These are phyloP conservation scores for Phaeodactylum tricornutum DNA, from an alignment of 108 stramenopile genomes.

Conservation along the genomic window DNA sequence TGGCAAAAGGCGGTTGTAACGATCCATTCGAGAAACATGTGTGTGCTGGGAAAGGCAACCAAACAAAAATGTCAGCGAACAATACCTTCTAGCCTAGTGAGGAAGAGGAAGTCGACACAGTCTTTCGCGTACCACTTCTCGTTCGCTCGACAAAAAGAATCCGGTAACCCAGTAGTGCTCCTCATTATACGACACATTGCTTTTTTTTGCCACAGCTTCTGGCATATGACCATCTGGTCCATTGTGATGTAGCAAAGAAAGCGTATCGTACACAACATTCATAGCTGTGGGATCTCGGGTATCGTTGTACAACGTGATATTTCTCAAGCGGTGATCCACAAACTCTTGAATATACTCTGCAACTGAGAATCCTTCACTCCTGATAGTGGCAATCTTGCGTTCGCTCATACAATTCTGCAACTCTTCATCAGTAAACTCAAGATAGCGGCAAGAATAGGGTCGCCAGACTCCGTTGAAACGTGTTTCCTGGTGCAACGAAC, in stretches of 20 bases:
- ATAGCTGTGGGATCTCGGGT: not conserved
- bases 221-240: not conserved
- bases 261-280: not conserved
- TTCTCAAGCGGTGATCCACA: not conserved
- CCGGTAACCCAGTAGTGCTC: not conserved
- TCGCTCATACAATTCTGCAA: conserved; percentile 16
- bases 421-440: conserved; percentile 12
- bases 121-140: no score
- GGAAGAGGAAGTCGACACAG: no score
- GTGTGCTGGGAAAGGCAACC: no score
- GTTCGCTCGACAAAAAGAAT: conserved; percentile 2
- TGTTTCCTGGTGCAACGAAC: conserved; percentile 7
- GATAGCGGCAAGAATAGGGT: conserved; percentile 16
- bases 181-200: not conserved
- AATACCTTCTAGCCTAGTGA: no score
- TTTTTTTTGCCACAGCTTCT: no score
- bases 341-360: conserved; percentile 1
- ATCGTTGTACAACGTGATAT: not conserved
- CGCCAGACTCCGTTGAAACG: conserved; percentile 21
- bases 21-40: no score
- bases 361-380: conserved; percentile 12
- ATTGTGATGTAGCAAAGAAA: not conserved
- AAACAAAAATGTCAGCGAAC: no score
- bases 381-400: conserved; percentile 11
- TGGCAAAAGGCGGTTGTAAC: not conserved